Conservation (phyloP, 306 rosid species). For the Prunus davidiana region DNA sequence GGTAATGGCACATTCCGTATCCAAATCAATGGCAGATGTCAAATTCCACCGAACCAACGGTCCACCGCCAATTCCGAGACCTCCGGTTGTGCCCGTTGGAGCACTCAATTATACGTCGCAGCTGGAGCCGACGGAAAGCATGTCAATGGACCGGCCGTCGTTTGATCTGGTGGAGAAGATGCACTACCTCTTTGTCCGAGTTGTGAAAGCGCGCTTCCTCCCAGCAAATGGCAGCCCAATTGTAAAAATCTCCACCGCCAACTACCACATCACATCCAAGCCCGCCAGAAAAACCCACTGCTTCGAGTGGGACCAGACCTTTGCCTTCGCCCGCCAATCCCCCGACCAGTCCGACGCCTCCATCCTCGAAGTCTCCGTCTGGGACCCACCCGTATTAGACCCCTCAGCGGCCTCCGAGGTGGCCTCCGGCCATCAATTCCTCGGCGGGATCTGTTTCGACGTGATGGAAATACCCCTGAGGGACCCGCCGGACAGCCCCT, state of each 20-base stretch:
- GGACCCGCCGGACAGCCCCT: conserved; percentile 83
- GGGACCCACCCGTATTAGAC: conserved; percentile 33
- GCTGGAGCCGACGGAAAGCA: conserved; percentile 38
- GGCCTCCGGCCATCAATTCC: conserved; percentile 32
- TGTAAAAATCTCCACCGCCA: conserved; percentile 49
- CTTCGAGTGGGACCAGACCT: conserved; percentile 88
- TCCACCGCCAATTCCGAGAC: conserved; percentile 46
- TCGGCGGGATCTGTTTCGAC: conserved; percentile 83
- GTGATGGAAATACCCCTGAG: conserved; percentile 65
- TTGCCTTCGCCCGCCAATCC: conserved; percentile 69
- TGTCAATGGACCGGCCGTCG: conserved; percentile 49
- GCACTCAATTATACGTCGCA: conserved; percentile 13
- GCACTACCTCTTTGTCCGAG: conserved; percentile 77
- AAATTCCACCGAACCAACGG: conserved; percentile 37
- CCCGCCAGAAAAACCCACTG: conserved; percentile 53
- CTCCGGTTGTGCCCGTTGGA: not conserved
- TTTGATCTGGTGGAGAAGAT: conserved; percentile 93
- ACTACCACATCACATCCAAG: conserved; percentile 40
- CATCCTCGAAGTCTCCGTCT: conserved; percentile 61
- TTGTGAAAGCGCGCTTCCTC: conserved; percentile 66
- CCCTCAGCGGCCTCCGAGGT: conserved; percentile 11
- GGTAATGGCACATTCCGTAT: conserved; percentile 22
- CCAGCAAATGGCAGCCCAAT: conserved; percentile 53
- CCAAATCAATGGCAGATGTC: conserved; percentile 35
- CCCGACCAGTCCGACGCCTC: conserved; percentile 51